phyloP scores from a whole-genome alignment of 495 filamentous ascomycete genomes.

The Elaphomyces granulatus region DNA sequence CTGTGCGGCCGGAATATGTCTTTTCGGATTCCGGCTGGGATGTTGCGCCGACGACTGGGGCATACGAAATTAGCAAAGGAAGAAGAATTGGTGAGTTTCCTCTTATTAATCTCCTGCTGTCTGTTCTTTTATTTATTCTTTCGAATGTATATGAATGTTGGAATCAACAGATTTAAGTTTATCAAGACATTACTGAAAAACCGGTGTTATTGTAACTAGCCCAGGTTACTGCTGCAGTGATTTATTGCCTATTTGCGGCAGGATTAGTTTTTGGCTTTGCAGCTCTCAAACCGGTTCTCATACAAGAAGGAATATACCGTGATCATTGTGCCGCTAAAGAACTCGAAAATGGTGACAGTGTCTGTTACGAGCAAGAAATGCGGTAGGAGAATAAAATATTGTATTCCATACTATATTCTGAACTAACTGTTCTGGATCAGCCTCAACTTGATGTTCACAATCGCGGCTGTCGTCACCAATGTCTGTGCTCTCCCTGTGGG shows the following conservation, averaged over 20 bases:
- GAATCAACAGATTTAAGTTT: no score
- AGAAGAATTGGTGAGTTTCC: constrained; percentile 47
- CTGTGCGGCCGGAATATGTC: not conserved
- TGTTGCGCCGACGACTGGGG: constrained; percentile 38
- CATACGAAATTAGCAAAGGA: constrained; percentile 52
- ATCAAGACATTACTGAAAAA: no score
- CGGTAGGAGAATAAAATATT: constrained; percentile 26
- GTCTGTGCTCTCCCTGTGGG: constrained; percentile 73
- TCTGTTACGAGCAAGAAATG: constrained; percentile 66
- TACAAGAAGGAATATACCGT: constrained; percentile 58
- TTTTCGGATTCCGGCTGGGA: constrained; percentile 7
- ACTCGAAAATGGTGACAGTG: constrained; percentile 42
- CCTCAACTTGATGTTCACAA: constrained; percentile 87
- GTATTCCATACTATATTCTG: not conserved
- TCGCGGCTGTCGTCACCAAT: constrained; percentile 75
- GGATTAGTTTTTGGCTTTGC: constrained; percentile 69
- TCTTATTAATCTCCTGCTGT: no score
- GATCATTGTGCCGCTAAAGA: constrained; percentile 47
- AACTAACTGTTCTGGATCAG: constrained; percentile 11
- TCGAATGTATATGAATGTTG: no score
- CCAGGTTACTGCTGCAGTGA: constrained; percentile 41
- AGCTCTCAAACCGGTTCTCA: constrained; percentile 61
- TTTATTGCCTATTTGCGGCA: constrained; percentile 72
- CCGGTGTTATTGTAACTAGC: no score
- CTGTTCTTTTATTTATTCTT: no score